Percentiles rank a stretch among this genome's conserved stretches.
Evolutionary conservation across 176 grass and related monocot genomes (phyloP).

Genomic region (Chloris gayana): DNA sequence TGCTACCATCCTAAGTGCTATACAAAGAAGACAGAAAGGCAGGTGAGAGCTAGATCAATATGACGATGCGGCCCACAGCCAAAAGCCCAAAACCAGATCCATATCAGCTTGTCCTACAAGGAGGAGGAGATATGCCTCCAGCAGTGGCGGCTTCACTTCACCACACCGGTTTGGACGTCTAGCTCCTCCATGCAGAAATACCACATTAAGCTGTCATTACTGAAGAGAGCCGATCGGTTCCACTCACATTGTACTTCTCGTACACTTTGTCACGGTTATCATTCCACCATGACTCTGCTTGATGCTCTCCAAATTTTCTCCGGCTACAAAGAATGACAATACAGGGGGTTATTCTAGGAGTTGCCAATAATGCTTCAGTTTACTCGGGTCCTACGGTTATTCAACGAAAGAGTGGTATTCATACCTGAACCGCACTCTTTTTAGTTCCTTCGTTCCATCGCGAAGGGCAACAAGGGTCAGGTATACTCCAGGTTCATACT

Average conservation of each 20-base stretch:
- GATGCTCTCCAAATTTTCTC: constrained; percentile 85
- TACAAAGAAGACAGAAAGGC: constrained; percentile 16
- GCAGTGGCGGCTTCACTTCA: background rate
- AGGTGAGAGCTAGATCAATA: background rate
- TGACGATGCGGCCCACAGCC: background rate
- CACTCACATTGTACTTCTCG: constrained; percentile 78
- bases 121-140: background rate
- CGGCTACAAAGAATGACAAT: constrained; percentile 55
- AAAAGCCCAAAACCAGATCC: background rate
- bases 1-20: background rate
- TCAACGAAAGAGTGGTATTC: background rate
- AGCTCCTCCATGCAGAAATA: background rate
- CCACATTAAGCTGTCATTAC: constrained; percentile 45
- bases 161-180: background rate
- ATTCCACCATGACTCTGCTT: constrained; percentile 92
- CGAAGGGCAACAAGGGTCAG: constrained; percentile 71
- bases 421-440: constrained; percentile 96
- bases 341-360: constrained; percentile 9
- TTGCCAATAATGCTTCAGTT: background rate
- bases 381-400: constrained; percentile 3
- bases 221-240: constrained; percentile 65
- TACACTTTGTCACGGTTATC: constrained; percentile 91
- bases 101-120: background rate
- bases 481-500: constrained; percentile 95
- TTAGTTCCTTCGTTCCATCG: constrained; percentile 92